These are phyloP conservation scores for Colletotrichum sublineola DNA, from an alignment of 2,329 filamentous ascomycete species.

Conservation along the genomic window DNA sequence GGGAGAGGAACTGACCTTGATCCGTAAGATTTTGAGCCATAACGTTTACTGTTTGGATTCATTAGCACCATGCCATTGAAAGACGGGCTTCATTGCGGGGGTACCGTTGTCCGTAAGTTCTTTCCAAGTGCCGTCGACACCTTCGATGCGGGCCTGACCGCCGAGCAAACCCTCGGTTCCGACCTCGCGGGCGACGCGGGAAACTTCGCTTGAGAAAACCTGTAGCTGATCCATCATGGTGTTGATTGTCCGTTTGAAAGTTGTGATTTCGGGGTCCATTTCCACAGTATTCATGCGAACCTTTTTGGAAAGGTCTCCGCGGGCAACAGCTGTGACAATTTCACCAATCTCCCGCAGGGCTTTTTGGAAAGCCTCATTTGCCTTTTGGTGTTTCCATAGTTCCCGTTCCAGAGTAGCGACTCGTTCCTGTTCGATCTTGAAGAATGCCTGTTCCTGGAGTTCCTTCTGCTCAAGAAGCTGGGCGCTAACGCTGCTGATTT, in stretches of 20 bases:
- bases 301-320: conserved; percentile 96
- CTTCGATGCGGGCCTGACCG: conserved; percentile 92
- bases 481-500: conserved; percentile 86
- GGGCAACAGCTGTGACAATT: conserved; percentile 95
- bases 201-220: conserved; percentile 96
- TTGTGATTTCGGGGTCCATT: conserved; percentile 98
- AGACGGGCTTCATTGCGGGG: not conserved
- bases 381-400: conserved; percentile 96
- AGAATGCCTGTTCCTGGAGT: conserved; percentile 84
- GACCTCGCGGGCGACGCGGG: conserved; percentile 92
- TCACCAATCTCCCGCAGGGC: conserved; percentile 96
- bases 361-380: conserved; percentile 98
- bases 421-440: conserved; percentile 86
- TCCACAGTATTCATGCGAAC: conserved; percentile 95
- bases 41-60: conserved; percentile 72
- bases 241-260: conserved; percentile 98
- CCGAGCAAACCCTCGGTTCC: conserved; percentile 95
- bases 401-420: conserved; percentile 92
- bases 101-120: conserved; percentile 89
- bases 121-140: conserved; percentile 97
- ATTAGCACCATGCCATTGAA: conserved; percentile 8
- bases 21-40: conserved; percentile 88
- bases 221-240: conserved; percentile 99
- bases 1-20: conserved; percentile 65
- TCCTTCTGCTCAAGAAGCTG: conserved; percentile 89